phyloP scores from a whole-genome alignment of 352 stramenopile species.

The Phytophthora foliorum region DNA sequence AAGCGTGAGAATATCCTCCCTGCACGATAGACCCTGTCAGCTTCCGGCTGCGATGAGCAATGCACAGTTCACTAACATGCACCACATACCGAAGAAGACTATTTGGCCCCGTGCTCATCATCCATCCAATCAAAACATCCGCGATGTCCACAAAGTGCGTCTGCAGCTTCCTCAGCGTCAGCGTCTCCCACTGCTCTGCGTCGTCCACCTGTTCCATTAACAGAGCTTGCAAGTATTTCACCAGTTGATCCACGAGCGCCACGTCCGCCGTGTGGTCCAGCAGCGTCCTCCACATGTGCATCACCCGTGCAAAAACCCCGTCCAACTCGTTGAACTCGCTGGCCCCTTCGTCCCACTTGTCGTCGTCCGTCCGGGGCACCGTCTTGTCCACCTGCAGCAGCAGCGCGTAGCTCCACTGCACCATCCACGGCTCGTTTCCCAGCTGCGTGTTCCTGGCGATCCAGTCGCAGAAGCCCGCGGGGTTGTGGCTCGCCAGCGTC shows the following conservation, averaged over 20 bases:
- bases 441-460: conserved; percentile 48
- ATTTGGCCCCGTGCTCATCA: conserved; percentile 53
- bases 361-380: conserved; percentile 28
- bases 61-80: background rate
- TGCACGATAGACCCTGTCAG: conserved; percentile 17
- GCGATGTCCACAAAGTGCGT: conserved; percentile 78
- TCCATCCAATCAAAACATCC: conserved; percentile 76
- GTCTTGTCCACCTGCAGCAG: conserved; percentile 47
- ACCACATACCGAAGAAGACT: conserved; percentile 48
- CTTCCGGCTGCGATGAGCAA: background rate
- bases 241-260: conserved; percentile 50
- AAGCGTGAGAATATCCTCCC: conserved; percentile 58
- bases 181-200: conserved; percentile 27
- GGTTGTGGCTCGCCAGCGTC: conserved; percentile 51
- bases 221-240: conserved; percentile 42
- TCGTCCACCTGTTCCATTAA: conserved; percentile 29
- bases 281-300: conserved; percentile 61
- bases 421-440: conserved; percentile 55
- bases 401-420: conserved; percentile 62
- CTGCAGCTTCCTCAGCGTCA: conserved; percentile 63
- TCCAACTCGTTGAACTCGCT: conserved; percentile 65
- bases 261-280: conserved; percentile 61
- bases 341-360: conserved; percentile 45
- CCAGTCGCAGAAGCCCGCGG: conserved; percentile 57
- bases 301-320: conserved; percentile 36